Evolutionary conservation across 2,329 filamentous ascomycete genomes (phyloP).

Genomic region (Pestalotiopsis sp.): DNA sequence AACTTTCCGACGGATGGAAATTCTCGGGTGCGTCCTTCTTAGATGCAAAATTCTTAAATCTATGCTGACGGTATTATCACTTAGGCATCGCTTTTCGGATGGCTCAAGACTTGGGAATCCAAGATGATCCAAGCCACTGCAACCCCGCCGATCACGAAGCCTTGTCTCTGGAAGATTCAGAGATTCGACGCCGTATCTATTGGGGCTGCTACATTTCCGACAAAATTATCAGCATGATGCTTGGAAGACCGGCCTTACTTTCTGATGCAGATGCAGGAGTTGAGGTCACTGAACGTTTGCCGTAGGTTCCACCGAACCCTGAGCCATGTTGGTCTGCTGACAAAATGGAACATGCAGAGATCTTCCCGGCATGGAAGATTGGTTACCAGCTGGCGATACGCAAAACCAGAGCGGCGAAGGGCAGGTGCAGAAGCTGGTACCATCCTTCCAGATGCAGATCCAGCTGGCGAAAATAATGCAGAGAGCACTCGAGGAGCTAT

Average conservation of each 20-base stretch:
- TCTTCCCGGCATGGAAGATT: not conserved
- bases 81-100: not conserved
- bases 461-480: not conserved
- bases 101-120: not conserved
- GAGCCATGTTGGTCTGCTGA: not conserved
- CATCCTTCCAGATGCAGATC: not conserved
- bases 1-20: not conserved
- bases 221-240: not conserved
- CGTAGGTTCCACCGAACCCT: not conserved
- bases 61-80: not conserved
- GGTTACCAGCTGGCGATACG: not conserved
- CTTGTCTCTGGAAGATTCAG: not conserved
- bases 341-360: not conserved
- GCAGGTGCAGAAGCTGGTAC: not conserved
- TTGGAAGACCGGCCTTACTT: not conserved
- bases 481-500: not conserved
- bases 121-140: not conserved
- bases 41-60: not conserved
- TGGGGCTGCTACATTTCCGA: not conserved
- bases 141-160: not conserved
- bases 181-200: not conserved
- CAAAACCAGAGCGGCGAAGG: not conserved
- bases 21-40: not conserved
- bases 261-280: not conserved
- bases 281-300: not conserved